Evolutionary conservation across 331 rosid genomes (phyloP).

Genomic region (Ulmus americana): DNA sequence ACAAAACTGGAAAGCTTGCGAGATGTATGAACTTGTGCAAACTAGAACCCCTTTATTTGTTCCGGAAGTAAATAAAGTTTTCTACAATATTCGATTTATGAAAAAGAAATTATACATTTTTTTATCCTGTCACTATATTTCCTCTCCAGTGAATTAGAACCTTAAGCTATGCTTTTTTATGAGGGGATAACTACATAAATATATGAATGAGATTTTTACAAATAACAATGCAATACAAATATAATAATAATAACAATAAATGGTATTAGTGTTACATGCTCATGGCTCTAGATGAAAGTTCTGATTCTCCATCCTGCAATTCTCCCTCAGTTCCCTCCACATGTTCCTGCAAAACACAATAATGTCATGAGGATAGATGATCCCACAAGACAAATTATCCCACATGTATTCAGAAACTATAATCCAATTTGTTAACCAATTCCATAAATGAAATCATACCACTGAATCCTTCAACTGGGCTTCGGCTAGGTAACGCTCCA

Average conservation of each 20-base stretch:
- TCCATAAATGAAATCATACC: constrained; percentile 33
- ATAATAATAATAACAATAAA: constrained; percentile 8
- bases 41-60: constrained; percentile 19
- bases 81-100: constrained; percentile 36
- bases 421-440: background rate
- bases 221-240: constrained; percentile 32
- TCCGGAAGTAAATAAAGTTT: constrained; percentile 2
- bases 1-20: background rate
- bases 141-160: constrained; percentile 30
- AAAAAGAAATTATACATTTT: constrained; percentile 36
- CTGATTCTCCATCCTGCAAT: constrained; percentile 57
- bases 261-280: constrained; percentile 52
- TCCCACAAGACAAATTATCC: background rate
- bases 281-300: constrained; percentile 79
- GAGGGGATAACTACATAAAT: constrained; percentile 37
- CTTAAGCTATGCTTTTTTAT: constrained; percentile 40
- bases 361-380: background rate
- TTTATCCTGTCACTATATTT: constrained; percentile 11
- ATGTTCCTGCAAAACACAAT: constrained; percentile 36
- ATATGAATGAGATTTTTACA: constrained; percentile 45
- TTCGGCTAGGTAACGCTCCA: constrained; percentile 48
- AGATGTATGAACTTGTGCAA: background rate
- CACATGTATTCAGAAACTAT: constrained; percentile 3
- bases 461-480: constrained; percentile 42
- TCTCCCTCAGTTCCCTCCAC: constrained; percentile 45